Evolutionary conservation across 805 yeast species (phyloP), one percentile per base, ranked within the genome.

Genomic region (Metschnikowia picachoensis): DNA sequence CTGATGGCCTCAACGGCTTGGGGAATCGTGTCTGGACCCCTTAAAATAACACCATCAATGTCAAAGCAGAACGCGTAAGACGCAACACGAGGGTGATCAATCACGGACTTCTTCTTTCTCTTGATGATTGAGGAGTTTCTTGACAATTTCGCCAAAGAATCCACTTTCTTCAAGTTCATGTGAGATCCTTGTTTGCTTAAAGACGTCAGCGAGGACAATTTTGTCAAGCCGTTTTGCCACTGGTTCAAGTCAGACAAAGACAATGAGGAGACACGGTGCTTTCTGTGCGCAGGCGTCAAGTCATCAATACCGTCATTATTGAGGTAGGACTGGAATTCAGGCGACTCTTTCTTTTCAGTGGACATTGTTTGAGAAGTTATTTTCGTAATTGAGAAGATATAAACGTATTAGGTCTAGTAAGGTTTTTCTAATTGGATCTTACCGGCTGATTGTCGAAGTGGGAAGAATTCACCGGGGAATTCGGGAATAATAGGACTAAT

Each of bases 11-110:
- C 77, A 13, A 74, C 77, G 1, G 95, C 95, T 58, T 85, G 83
- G 0, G 94, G 91, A 39, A 89, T 84, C 7, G 92, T 85, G 43
- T 84, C 79, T 2, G 94, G 91, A 13, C 96, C 96, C 49, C 87
- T 76, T 52, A 89, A 82, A 38, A 89, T 79, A 39, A 89, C 97
- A 37, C 97, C 97, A 62, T 89, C 97, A 46, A 89, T 89, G 67
- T 90, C 96, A 64, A 90, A 89, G 35, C 95, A 94, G 71, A 89
- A 89, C 2, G 96, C 96, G 60, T 85, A 85, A 2, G 87, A 81
- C 1, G 91, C 90, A 35, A 85, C 82, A 60, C 92, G 73, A 35
- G 70, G 78, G 61, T 85, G 92, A 59, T 83, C 87, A 53, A 85
- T 74, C 14, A 80, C 75, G 4, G 65, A 52, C 57, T 73, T 78